Conservation (phyloP, 495 filamentous ascomycete species). For the Xylaria cubensis region DNA sequence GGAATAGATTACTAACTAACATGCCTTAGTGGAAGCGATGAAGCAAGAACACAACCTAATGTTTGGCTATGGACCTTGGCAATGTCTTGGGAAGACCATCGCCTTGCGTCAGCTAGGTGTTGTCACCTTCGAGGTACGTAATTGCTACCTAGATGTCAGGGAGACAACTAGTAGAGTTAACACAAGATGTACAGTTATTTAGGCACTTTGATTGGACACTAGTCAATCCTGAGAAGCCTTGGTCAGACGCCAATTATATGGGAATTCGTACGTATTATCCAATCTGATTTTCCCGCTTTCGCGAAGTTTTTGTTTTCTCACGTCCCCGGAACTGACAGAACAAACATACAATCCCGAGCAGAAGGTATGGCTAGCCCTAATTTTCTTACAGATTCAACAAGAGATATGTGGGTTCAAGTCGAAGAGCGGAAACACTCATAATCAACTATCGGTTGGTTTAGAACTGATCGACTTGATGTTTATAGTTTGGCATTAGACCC, state of each 20-base stretch:
- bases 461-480: not conserved
- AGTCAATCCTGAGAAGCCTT: conserved; percentile 53
- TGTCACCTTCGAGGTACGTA: conserved; percentile 58
- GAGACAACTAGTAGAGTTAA: not conserved
- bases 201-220: conserved; percentile 57
- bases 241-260: conserved; percentile 18
- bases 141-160: not conserved
- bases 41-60: conserved; percentile 55
- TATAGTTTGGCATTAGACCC: not conserved
- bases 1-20: not conserved
- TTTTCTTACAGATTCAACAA: conserved; percentile 1
- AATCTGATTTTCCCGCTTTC: not conserved
- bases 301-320: not conserved
- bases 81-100: conserved; percentile 62
- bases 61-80: conserved; percentile 61
- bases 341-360: not conserved
- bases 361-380: not conserved
- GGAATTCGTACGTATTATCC: not conserved
- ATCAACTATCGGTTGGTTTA: not conserved
- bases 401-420: conserved; percentile 19
- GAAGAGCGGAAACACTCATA: conserved; percentile 11
- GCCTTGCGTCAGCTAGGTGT: conserved; percentile 64
- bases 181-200: conserved; percentile 45
- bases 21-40: conserved; percentile 45
- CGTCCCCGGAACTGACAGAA: not conserved